These are phyloP conservation scores for Trichoderma parareesei DNA, from an alignment of 495 filamentous ascomycete genomes.

Conservation along the genomic window DNA sequence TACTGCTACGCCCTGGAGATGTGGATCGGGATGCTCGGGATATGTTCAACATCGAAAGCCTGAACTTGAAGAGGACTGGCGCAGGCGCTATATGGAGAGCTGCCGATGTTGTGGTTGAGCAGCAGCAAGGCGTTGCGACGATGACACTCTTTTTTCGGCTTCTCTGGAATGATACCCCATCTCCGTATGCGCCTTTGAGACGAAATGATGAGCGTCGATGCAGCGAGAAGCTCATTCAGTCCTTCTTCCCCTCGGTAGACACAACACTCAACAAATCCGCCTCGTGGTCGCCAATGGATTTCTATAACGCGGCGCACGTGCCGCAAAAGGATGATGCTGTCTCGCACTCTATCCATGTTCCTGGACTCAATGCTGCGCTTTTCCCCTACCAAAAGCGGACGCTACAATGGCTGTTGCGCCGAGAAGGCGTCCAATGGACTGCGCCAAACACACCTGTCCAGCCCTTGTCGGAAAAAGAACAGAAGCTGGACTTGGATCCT, in stretches of 20 bases:
- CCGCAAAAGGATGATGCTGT: conserved; percentile 24
- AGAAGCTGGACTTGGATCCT: conserved; percentile 15
- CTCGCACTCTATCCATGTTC: conserved; percentile 19
- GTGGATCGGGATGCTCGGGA: not conserved
- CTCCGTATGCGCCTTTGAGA: conserved; percentile 13
- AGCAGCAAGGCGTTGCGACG: conserved; percentile 5
- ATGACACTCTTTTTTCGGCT: conserved; percentile 19
- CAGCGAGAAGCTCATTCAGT: conserved; percentile 18
- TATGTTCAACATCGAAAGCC: not conserved
- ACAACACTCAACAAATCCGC: not conserved
- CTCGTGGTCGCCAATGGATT: conserved; percentile 31
- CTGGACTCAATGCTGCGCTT: conserved; percentile 24
- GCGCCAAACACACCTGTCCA: conserved; percentile 16
- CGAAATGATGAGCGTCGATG: conserved; percentile 14
- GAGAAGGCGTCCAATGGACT: conserved; percentile 34
- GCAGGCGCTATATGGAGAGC: conserved; percentile 6
- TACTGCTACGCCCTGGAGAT: not conserved
- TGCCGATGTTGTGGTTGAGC: not conserved
- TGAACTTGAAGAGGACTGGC: not conserved
- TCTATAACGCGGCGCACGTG: conserved; percentile 36
- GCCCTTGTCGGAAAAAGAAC: not conserved
- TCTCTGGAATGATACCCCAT: conserved; percentile 19
- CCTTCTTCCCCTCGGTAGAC: conserved; percentile 19
- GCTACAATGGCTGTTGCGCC: conserved; percentile 37
- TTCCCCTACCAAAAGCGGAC: conserved; percentile 40